A percentile compares a stretch with the other conserved stretches of the same genome.
Conservation (phyloP, 2,329 filamentous ascomycete genomes). For the Trichocomaceae sp. region DNA sequence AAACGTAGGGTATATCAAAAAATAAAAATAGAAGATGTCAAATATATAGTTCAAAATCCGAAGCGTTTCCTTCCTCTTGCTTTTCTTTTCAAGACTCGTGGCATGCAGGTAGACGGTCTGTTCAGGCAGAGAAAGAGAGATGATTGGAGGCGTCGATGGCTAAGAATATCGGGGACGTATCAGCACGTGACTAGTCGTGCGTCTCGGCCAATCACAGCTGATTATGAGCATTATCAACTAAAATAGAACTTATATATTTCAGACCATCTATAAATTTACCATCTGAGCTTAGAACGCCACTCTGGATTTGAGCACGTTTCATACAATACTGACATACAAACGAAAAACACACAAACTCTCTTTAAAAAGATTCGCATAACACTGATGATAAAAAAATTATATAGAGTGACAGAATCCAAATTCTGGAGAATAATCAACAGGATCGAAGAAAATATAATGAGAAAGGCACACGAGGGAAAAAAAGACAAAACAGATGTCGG, state of each 20-base stretch:
- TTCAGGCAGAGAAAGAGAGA: neutral
- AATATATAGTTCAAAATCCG: neutral
- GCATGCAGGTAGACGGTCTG: neutral
- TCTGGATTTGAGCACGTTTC: neutral
- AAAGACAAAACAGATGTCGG: neutral
- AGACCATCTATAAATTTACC: neutral
- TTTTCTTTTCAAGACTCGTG: neutral
- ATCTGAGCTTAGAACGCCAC: neutral
- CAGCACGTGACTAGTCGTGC: neutral
- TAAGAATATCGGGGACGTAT: slow-evolving; percentile 2
- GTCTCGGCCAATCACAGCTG: neutral
- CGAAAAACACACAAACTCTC: neutral
- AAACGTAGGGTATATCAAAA: neutral
- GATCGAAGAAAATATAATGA: neutral
- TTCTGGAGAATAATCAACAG: neutral
- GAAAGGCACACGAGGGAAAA: neutral
- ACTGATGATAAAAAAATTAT: neutral
- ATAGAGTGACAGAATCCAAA: neutral
- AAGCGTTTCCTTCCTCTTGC: neutral
- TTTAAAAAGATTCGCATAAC: neutral
- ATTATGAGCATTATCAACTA: no score
- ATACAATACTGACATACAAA: neutral
- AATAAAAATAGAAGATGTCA: neutral
- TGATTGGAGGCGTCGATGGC: neutral
- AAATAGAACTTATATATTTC: no score